Percentiles rank a stretch among this genome's conserved stretches.
phyloP scores from a whole-genome alignment of 2,329 filamentous ascomycete species.

The Microdochium nivale region DNA sequence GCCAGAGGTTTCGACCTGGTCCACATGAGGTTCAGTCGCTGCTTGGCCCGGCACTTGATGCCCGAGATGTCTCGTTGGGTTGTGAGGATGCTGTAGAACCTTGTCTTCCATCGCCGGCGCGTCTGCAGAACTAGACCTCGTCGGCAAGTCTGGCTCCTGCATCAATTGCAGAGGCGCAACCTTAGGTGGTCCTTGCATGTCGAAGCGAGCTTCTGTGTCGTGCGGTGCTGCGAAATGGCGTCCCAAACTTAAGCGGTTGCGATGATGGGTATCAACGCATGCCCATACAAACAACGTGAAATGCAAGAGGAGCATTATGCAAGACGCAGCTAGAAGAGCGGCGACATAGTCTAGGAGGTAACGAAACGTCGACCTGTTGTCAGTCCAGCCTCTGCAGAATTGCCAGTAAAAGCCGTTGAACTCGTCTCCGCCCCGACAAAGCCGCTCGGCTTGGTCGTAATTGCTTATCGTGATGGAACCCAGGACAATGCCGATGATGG shows the following conservation, averaged over 20 bases:
- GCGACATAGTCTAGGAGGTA: slow-evolving; percentile 24
- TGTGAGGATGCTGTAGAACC: not conserved
- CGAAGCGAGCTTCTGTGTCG: not conserved
- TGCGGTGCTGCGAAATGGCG: not conserved
- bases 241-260: slow-evolving; percentile 8
- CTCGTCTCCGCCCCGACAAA: slow-evolving; percentile 1
- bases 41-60: not conserved
- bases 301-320: slow-evolving; percentile 69
- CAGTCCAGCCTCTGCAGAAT: not conserved
- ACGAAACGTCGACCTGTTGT: slow-evolving; percentile 9
- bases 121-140: not conserved
- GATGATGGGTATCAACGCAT: slow-evolving; percentile 20
- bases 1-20: too few relatives aligned
- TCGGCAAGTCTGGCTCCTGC: not conserved
- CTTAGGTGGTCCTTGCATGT: not conserved
- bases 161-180: not conserved
- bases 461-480: slow-evolving; percentile 2
- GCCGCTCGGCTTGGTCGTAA: not conserved
- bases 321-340: slow-evolving; percentile 62
- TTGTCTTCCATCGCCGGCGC: not conserved
- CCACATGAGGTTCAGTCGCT: not conserved
- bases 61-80: not conserved
- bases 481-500: slow-evolving; percentile 12
- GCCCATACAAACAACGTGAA: slow-evolving; percentile 62
- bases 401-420: slow-evolving; percentile 4